phyloP scores from a whole-genome alignment of 2,329 filamentous ascomycete genomes.

The Penicillium brevicompactum region DNA sequence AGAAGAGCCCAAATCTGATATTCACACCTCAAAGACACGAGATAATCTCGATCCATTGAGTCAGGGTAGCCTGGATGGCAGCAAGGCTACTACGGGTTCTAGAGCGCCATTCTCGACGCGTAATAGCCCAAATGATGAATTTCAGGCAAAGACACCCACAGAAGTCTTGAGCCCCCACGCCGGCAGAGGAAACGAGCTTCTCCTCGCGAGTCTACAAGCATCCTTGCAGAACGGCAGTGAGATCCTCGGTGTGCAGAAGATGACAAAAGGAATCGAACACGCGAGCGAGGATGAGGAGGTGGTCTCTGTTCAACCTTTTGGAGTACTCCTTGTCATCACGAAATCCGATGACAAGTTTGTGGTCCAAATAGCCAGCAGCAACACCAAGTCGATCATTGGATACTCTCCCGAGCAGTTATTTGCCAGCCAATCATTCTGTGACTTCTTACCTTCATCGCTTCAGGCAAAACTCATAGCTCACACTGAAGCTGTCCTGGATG shows the following conservation, averaged over 20 bases:
- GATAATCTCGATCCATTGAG: too few species aligned
- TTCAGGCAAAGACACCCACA: background rate
- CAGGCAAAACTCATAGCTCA: conserved; percentile 78
- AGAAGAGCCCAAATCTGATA: background rate
- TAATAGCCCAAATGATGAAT: background rate
- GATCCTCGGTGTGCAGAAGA: conserved; percentile 7
- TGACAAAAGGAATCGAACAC: conserved; percentile 6
- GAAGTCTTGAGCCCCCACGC: background rate
- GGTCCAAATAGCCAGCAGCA: conserved; percentile 76
- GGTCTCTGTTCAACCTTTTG: conserved; percentile 77
- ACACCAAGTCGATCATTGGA: conserved; percentile 71
- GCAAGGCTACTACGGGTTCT: too few species aligned
- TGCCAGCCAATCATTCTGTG: conserved; percentile 70
- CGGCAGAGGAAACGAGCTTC: background rate
- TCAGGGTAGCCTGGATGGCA: too few species aligned
- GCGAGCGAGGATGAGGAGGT: conserved; percentile 59
- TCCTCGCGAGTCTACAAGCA: background rate
- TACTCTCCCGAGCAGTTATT: conserved; percentile 76
- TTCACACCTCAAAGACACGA: too few species aligned
- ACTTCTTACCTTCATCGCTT: conserved; percentile 80
- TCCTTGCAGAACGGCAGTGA: conserved; percentile 5
- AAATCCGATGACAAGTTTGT: conserved; percentile 65
- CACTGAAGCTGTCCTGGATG: conserved; percentile 79
- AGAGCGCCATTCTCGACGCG: background rate
- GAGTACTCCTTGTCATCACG: conserved; percentile 72